Evolutionary conservation across 371 early-diverging fungal species (phyloP).

Genomic region (Mucor irregularis): DNA sequence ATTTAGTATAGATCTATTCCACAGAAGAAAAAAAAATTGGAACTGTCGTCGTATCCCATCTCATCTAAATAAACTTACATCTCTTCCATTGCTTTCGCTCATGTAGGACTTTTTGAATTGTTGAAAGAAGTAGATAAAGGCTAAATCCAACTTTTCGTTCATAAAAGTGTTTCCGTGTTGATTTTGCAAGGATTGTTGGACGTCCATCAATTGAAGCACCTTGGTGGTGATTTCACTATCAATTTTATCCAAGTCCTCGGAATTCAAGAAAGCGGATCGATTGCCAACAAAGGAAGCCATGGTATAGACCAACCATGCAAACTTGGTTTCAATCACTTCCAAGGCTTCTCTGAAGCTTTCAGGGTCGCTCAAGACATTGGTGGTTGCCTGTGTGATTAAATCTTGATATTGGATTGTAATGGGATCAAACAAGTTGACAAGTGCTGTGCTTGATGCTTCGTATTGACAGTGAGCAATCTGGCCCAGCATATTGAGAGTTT

Average conservation of each 20-base stretch:
- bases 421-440: slow-evolving; percentile 64
- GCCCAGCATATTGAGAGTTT: slow-evolving; percentile 74
- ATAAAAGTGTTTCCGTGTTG: slow-evolving; percentile 44
- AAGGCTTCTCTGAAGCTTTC: slow-evolving; percentile 48
- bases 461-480: slow-evolving; percentile 78
- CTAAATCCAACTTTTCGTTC: slow-evolving; percentile 67
- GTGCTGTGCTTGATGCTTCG: slow-evolving; percentile 55
- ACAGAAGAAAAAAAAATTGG: not conserved
- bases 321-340: slow-evolving; percentile 62
- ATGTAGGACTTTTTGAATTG: slow-evolving; percentile 81
- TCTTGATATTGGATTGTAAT: slow-evolving; percentile 69
- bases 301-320: slow-evolving; percentile 84
- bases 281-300: slow-evolving; percentile 71
- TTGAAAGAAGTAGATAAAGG: slow-evolving; percentile 78
- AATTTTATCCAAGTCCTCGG: slow-evolving; percentile 63
- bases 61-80: slow-evolving; percentile 7
- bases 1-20: slow-evolving; percentile 50
- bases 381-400: slow-evolving; percentile 13
- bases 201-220: slow-evolving; percentile 59
- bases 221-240: slow-evolving; percentile 68
- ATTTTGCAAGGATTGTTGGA: slow-evolving; percentile 46
- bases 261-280: slow-evolving; percentile 62
- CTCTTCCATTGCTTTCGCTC: slow-evolving; percentile 40
- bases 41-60: not conserved
- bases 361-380: slow-evolving; percentile 8